Evolutionary conservation across 495 filamentous ascomycete genomes (phyloP).

Genomic region (Hypoxylon fragiforme): DNA sequence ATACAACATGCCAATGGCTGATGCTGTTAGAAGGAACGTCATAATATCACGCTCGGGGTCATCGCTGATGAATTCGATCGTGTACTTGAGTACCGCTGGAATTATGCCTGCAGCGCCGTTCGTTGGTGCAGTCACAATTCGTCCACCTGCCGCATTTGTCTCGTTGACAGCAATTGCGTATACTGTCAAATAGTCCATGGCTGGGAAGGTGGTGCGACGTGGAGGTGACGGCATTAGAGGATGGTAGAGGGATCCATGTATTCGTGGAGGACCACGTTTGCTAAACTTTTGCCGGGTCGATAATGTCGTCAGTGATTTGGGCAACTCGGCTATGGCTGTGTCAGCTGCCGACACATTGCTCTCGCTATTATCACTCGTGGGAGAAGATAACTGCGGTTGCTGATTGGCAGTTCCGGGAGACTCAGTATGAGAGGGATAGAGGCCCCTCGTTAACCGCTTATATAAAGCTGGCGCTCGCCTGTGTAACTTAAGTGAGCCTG

Average conservation of each 20-base stretch:
- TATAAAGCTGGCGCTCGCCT: conserved; percentile 42
- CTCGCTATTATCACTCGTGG: neutral
- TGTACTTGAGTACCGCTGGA: conserved; percentile 42
- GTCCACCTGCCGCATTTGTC: conserved; percentile 42
- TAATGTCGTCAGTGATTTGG: conserved; percentile 5
- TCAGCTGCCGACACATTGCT: neutral
- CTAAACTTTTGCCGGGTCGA: conserved; percentile 16
- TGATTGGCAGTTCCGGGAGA: neutral
- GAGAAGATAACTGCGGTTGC: conserved; percentile 15
- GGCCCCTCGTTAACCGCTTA: conserved; percentile 37
- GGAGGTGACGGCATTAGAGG: conserved; percentile 38
- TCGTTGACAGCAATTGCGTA: conserved; percentile 45
- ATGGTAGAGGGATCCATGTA: conserved; percentile 39
- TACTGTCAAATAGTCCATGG: conserved; percentile 42
- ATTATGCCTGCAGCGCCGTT: conserved; percentile 45
- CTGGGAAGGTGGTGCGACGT: conserved; percentile 41
- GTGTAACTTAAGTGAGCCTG: conserved; percentile 41
- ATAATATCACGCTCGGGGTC: conserved; percentile 40
- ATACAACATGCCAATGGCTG: conserved; percentile 44
- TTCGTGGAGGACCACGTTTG: conserved; percentile 29
- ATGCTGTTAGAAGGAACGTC: conserved; percentile 40
- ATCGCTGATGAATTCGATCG: conserved; percentile 41
- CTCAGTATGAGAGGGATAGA: conserved; percentile 33
- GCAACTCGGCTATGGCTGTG: neutral
- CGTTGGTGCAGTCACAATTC: conserved; percentile 44